Conservation (phyloP, 495 filamentous ascomycete genomes). For the Chaetomium cochliodes region DNA sequence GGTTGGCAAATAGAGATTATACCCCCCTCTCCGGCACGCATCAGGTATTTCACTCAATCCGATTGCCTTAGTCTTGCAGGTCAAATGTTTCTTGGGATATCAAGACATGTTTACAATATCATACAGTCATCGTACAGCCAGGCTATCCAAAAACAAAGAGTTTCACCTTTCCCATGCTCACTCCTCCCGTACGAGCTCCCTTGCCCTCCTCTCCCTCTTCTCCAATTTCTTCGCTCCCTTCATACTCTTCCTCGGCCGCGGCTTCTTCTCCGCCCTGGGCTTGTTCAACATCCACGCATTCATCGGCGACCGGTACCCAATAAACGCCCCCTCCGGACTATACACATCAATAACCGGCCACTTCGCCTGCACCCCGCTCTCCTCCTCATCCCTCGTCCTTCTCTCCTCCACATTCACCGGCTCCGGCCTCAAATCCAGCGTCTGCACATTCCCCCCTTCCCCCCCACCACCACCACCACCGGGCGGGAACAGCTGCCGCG, state of each 20-base stretch:
- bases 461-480: background rate
- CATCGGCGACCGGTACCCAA: constrained; percentile 68
- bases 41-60: background rate
- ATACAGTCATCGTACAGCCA: background rate
- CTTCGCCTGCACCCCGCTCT: constrained; percentile 41
- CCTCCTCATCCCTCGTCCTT: constrained; percentile 37
- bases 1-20: constrained; percentile 4
- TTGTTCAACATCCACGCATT: constrained; percentile 62
- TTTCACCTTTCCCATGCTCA: background rate
- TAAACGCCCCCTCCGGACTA: constrained; percentile 74
- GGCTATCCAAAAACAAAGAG: background rate
- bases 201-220: constrained; percentile 38
- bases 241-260: constrained; percentile 57
- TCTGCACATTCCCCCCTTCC: background rate
- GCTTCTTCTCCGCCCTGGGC: constrained; percentile 30
- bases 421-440: constrained; percentile 23
- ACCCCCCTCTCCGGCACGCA: constrained; percentile 6
- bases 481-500: constrained; percentile 41
- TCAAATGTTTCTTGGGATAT: background rate
- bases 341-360: constrained; percentile 81
- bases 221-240: constrained; percentile 55
- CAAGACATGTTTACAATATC: constrained; percentile 1
- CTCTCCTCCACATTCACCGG: constrained; percentile 18
- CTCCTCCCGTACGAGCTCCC: background rate
- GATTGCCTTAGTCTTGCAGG: background rate